Evolutionary conservation across 2,329 filamentous ascomycete genomes (phyloP).

Genomic region (Ophidiomyces ophidiicola): DNA sequence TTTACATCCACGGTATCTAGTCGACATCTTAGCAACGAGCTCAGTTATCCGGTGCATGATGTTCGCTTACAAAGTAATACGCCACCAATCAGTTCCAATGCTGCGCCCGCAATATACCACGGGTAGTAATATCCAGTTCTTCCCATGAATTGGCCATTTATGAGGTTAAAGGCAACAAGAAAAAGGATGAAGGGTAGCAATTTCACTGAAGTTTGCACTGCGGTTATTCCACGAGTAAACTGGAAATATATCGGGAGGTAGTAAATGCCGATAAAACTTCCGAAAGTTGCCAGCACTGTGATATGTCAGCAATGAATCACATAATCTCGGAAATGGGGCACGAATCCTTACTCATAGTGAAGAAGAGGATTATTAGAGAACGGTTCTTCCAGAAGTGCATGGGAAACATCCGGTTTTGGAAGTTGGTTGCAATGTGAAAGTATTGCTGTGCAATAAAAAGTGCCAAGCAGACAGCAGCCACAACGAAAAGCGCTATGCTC

Average conservation of each 20-base stretch:
- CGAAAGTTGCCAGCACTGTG: too few species aligned
- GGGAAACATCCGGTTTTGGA: constrained; percentile 38
- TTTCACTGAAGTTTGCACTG: constrained; percentile 21
- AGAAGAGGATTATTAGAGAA: constrained; percentile 34
- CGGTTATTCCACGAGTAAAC: constrained; percentile 36
- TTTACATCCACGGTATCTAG: constrained; percentile 17
- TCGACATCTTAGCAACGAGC: background rate
- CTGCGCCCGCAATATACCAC: constrained; percentile 21
- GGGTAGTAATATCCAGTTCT: constrained; percentile 17
- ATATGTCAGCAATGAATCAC: constrained; percentile 24
- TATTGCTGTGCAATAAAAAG: constrained; percentile 38
- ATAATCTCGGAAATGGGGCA: constrained; percentile 26
- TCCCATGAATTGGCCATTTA: background rate
- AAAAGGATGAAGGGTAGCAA: constrained; percentile 23
- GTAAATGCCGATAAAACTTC: too few species aligned
- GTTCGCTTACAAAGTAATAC: constrained; percentile 3
- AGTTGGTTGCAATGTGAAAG: constrained; percentile 32
- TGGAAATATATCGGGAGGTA: constrained; percentile 46
- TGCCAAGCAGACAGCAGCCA: constrained; percentile 36
- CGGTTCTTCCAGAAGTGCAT: constrained; percentile 33
- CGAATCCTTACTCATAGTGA: too few species aligned
- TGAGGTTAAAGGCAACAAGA: background rate
- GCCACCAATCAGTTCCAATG: background rate
- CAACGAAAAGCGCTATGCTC: constrained; percentile 38
- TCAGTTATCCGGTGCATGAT: too few species aligned